These are phyloP conservation scores for Camillea tinctor DNA, from an alignment of 2,329 filamentous ascomycete species.

Conservation along the genomic window DNA sequence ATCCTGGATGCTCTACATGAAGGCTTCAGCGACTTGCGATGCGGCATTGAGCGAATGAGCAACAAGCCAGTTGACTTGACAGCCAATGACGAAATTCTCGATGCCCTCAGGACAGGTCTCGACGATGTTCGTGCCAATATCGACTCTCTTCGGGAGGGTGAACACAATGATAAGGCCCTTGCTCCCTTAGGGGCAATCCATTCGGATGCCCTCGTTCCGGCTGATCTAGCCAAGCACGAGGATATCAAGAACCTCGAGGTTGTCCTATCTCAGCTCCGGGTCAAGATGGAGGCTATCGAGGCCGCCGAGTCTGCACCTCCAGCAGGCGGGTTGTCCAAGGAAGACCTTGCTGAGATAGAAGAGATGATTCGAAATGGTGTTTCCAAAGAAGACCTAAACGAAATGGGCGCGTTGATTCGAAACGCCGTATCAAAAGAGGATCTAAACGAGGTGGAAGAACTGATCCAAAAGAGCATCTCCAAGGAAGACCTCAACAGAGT, in stretches of 20 bases:
- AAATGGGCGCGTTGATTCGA: conserved; percentile 52
- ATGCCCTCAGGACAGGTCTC: conserved; percentile 81
- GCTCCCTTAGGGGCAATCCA: conserved; percentile 51
- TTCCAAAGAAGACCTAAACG: conserved; percentile 47
- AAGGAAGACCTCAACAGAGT: conserved; percentile 47
- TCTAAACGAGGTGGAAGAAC: conserved; percentile 47
- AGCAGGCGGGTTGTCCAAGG: conserved; percentile 38
- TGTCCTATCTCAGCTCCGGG: conserved; percentile 76
- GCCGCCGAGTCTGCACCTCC: conserved; percentile 44
- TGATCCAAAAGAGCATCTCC: conserved; percentile 46
- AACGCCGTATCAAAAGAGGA: conserved; percentile 50
- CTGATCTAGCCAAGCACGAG: conserved; percentile 59
- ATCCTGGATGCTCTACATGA: conserved; percentile 88
- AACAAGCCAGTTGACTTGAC: conserved; percentile 81
- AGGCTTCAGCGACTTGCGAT: conserved; percentile 74
- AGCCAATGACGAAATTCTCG: conserved; percentile 84
- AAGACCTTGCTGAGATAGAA: conserved; percentile 49
- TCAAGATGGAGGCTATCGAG: conserved; percentile 80
- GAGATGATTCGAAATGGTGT: conserved; percentile 48
- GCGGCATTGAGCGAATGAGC: conserved; percentile 72
- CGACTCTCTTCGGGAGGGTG: conserved; percentile 66
- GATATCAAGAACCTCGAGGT: conserved; percentile 85
- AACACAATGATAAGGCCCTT: conserved; percentile 24
- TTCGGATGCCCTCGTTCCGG: conserved; percentile 46
- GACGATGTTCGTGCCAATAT: conserved; percentile 75